Evolutionary conservation across 2,329 filamentous ascomycete species (phyloP), one percentile per base, ranked within the genome.

Genomic region (Fonsecaea multimorphosa): DNA sequence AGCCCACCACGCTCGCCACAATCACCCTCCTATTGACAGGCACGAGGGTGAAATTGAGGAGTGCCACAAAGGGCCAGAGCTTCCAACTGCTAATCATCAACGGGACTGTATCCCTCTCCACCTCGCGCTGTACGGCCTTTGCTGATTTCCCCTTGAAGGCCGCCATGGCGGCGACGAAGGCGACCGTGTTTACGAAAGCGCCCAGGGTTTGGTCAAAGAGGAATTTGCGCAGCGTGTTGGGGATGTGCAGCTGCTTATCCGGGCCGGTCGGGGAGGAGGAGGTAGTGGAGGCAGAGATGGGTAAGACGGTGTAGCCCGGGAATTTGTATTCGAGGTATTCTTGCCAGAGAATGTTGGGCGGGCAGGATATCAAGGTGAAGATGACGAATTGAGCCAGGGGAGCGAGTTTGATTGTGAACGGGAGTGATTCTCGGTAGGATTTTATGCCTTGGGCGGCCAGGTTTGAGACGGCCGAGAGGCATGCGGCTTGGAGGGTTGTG

Each of bases 341-440:
- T 82, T 96, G 93, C 93, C 92, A 97, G 72, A 91, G 75, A 74
- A 92, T 91, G 78, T 97, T 97, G 52, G 91, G 91, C 2, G 93
- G 92, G 46, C 89, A 90, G 77, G 85, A 89, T 65, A 96, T 75
- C 36, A 91, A 74, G 70, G 89, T 86, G 81, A 89, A 96, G 60
- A 92, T 74, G 58, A 91, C 79, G 78, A 96, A 97, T 75, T 93
- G 91, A 71, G 93, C 79, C 51, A 96, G 83, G 3, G 90, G 87
- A 4, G 85, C 78, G 78, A 84, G 84, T 77, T 93, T 86, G 72
- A 96, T 80, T 27, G 80, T 27, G 19, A 49, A 49, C 24, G 44
- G 19, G 9, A 12, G 19, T 3, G 44, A 49, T 53, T 67, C 67
- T 34, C 67, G 84, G 71, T 89, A 88, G 6, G 89, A 85, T 11